These are phyloP conservation scores for Linderniella brevidens DNA, from an alignment of 257 asterid species.

Conservation along the genomic window DNA sequence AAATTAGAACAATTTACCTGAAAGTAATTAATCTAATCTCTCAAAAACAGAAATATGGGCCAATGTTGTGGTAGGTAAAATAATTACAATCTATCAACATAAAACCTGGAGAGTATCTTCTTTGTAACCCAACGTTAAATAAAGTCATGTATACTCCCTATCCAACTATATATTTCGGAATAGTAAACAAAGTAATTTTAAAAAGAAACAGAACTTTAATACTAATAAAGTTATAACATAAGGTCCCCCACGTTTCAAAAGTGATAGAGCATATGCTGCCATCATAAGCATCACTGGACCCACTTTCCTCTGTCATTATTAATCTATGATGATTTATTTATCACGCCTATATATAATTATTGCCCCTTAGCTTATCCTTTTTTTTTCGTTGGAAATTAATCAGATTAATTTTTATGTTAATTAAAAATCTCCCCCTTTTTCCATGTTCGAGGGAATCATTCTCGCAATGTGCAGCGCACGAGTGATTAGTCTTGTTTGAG, in stretches of 20 bases:
- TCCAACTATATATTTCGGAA: conserved; percentile 6
- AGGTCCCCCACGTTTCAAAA: conserved; percentile 37
- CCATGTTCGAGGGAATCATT: too few relatives aligned
- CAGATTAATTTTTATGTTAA: too few relatives aligned
- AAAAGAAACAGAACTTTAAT: background rate
- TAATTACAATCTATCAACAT: conserved; percentile 13
- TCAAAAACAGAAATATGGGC: too few relatives aligned
- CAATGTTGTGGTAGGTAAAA: too few relatives aligned
- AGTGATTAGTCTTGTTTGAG: too few relatives aligned
- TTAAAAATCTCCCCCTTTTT: too few relatives aligned
- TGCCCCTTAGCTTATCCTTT: conserved; percentile 9
- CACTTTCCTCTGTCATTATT: conserved; percentile 29
- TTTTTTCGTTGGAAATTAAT: too few relatives aligned
- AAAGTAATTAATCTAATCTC: too few relatives aligned
- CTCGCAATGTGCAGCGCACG: too few relatives aligned
- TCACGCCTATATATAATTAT: conserved; percentile 53
- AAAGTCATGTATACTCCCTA: too few relatives aligned
- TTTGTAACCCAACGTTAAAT: conserved; percentile 22
- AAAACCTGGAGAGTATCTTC: conserved; percentile 41
- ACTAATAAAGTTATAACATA: conserved; percentile 12
- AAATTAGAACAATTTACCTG: too few relatives aligned
- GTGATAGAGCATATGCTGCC: conserved; percentile 23
- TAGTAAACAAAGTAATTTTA: background rate
- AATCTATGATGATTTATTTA: conserved; percentile 28
- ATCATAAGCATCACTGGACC: conserved; percentile 29